These are phyloP conservation scores for Dioscorea dumetorum DNA, from an alignment of 106 monocot genomes.

Conservation along the genomic window DNA sequence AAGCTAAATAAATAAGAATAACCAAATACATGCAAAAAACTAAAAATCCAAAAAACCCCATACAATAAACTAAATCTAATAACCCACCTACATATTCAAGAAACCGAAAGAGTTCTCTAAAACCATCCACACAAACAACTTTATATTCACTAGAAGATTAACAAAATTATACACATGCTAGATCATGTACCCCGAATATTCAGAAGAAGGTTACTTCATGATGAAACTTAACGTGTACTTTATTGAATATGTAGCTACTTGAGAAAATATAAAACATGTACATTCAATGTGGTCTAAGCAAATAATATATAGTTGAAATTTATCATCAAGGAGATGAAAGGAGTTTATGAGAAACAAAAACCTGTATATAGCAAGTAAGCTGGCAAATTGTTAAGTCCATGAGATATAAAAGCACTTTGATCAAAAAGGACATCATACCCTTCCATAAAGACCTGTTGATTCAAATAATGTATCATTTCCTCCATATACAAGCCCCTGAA, in stretches of 20 bases:
- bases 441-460: conserved; percentile 84
- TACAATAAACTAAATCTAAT: not conserved
- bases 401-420: not conserved
- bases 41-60: not conserved
- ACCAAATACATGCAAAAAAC: not conserved
- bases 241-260: no score
- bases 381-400: not conserved
- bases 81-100: no score
- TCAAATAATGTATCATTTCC: conserved; percentile 87
- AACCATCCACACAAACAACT: no score
- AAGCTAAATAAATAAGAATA: not conserved
- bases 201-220: no score
- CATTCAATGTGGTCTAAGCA: not conserved
- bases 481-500: conserved; percentile 77
- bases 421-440: conserved; percentile 28
- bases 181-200: no score
- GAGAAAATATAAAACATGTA: no score
- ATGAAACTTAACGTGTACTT: no score
- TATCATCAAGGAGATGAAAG: not conserved
- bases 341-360: not conserved
- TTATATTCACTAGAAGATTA: no score
- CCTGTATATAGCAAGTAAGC: not conserved
- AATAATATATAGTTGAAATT: not conserved
- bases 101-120: no score
- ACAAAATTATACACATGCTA: no score